Conservation (phyloP, 1,139 yeast genomes). For the Candida tropicalis region DNA sequence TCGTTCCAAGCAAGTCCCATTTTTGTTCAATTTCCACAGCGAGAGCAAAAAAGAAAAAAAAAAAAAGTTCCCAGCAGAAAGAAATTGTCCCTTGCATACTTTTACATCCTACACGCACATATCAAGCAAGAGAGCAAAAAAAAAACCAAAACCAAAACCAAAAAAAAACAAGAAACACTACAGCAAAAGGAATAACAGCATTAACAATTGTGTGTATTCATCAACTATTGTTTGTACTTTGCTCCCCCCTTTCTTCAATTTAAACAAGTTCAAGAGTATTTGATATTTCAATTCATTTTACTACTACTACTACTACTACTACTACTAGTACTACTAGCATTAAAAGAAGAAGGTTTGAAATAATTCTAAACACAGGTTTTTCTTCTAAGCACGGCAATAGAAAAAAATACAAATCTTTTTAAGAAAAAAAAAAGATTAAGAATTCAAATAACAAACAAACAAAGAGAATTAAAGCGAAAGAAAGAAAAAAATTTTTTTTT, state of each 20-base stretch:
- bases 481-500: not conserved
- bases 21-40: not conserved
- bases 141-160: too few relatives aligned
- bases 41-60: not conserved
- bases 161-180: not conserved
- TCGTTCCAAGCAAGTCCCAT: too few relatives aligned
- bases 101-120: constrained; percentile 3
- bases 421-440: not conserved
- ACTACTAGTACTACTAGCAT: too few relatives aligned
- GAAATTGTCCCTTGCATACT: constrained; percentile 7
- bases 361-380: not conserved
- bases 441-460: constrained; percentile 4
- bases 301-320: not conserved
- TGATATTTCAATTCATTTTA: too few relatives aligned
- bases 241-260: too few relatives aligned
- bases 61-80: too few relatives aligned
- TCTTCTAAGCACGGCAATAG: not conserved
- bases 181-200: too few relatives aligned
- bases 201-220: too few relatives aligned
- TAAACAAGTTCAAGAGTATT: too few relatives aligned
- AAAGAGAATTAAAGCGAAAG: too few relatives aligned
- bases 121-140: too few relatives aligned
- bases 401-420: not conserved
- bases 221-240: too few relatives aligned
- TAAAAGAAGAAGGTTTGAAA: not conserved